Base-by-base conservation (phyloP, 1,284 basidiomycete species). In the Fomitopsis pinicola region DNA sequence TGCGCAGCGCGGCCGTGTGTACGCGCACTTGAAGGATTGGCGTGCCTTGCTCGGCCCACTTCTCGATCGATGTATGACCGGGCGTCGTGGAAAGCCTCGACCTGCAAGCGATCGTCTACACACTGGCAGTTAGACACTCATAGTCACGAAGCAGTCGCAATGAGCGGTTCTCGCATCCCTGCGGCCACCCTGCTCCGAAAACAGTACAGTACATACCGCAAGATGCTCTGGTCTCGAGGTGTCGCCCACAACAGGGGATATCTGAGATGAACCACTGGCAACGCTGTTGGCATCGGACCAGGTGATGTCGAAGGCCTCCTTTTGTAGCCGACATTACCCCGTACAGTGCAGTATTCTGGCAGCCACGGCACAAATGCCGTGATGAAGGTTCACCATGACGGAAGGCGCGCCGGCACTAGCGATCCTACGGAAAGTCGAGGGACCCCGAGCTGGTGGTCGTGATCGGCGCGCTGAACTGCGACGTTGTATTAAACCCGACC, bases 401-500 rank as follows among this genome's bases (percentile, higher is more conserved):
- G 28, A 22, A 33, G 9, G 9, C 14, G 9, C 26, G 26, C 46
- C 28, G 46, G 5, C 26, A 8, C 22, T 48, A 26, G 46, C 28
- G 28, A 50, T 22, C 9, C 8, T 15, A 50, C 48, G 48, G 48
- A n/a, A 33, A 22, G 10, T 12, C 48, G 15, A 50, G 28, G 45
- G n/a, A 50, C 48, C 30, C 48, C 48, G 48, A 30, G 14, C 22
- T 14, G 10, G 46, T 15, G 22, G 26, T 48, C 26, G 46, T 12
- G 15, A 50, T 50, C 48, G 26, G 26, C 15, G 30, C 28, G 22
- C 10, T 50, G 15, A 3, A 22, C 28, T 33, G 28, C 48, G 48
- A 50, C 28, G 28, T 33, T 50, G 28, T 50, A 30, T 50, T 59
- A 59, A 59, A 54, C 46, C 45, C 57, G 22, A 15, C 14, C 48